Evolutionary conservation across 768 basidiomycete genomes (phyloP), one percentile per base, ranked within the genome.

Genomic region (Auricularia cornea): DNA sequence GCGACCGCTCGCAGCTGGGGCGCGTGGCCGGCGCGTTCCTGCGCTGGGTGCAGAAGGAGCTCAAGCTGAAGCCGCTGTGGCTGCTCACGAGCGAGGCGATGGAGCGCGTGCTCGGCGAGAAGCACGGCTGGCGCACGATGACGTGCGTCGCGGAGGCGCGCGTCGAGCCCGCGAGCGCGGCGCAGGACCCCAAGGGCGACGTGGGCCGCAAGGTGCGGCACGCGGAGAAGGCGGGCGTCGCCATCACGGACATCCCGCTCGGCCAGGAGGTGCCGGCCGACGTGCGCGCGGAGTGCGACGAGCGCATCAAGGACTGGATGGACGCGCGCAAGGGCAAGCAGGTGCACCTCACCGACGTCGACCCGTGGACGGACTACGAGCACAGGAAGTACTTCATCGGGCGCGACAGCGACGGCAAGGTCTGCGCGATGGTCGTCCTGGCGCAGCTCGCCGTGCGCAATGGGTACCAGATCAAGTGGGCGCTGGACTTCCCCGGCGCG

Each of bases 131-230:
- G 88, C 78, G 80, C 61, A 79, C 81, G 3, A 76, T 89, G 51
- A 79, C 80, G 60, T 87, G 84, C 63, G 85, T 88, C 59, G 82
- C 83, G 59, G 86, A 88, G 68, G 85, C 87, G 63, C 73, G 78
- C n/a, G 63, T 79, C 28, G 76, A 79, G 64, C 74, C 79, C 57
- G 78, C 77, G 0, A 72, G 72, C 23, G 73, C 75, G 63, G 76
- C 75, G 2, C 66, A 70, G 29, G 68, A 75, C 64, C 74, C 77
- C 63, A 79, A 84, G 64, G 86, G 85, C 71, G 83, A 83, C 62
- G 70, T 87, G 67, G 82, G 83, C 72, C 82, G 84, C 73, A 88
- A 88, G 70, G 74, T 86, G 28, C 78, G 81, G 59, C 74, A 81
- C 18, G 85, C 86, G 11, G 78, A 85, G 72, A 81, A 78, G 63